phyloP scores from a whole-genome alignment of 108 stramenopile genomes.

The Cyclostephanos invisitatus region DNA sequence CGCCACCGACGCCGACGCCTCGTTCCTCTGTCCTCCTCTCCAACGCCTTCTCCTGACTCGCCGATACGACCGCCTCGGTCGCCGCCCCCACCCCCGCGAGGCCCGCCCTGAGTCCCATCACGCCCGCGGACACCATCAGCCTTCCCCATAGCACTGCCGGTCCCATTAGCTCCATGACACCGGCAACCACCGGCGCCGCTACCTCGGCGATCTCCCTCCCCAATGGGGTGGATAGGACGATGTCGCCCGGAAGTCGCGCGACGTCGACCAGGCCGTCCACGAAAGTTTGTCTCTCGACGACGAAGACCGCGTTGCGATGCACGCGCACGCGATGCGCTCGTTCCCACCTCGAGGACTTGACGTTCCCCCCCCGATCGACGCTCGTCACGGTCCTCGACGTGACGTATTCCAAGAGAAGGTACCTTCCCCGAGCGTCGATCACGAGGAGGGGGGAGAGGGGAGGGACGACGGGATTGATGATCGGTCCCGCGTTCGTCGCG shows the following conservation, averaged over 20 bases:
- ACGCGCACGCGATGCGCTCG: slow-evolving; percentile 56
- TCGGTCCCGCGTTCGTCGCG: not conserved
- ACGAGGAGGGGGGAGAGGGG: slow-evolving; percentile 69
- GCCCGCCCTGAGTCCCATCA: slow-evolving; percentile 63
- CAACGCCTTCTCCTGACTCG: slow-evolving; percentile 37
- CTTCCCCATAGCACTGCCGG: slow-evolving; percentile 70
- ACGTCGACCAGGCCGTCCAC: slow-evolving; percentile 68
- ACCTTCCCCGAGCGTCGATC: slow-evolving; percentile 50
- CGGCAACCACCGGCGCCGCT: slow-evolving; percentile 63
- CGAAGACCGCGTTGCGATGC: slow-evolving; percentile 84
- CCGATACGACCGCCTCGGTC: slow-evolving; percentile 53
- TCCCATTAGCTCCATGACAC: slow-evolving; percentile 59
- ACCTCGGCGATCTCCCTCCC: slow-evolving; percentile 56
- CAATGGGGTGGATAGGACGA: slow-evolving; percentile 66
- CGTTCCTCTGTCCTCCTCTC: slow-evolving; percentile 21
- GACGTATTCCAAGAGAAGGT: slow-evolving; percentile 60
- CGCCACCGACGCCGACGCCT: slow-evolving; percentile 9
- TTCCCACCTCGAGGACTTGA: slow-evolving; percentile 41
- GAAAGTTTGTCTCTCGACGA: slow-evolving; percentile 80
- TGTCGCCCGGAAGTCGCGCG: slow-evolving; percentile 71
- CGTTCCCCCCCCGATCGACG: slow-evolving; percentile 37
- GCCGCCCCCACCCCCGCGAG: slow-evolving; percentile 70
- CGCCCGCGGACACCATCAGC: slow-evolving; percentile 65
- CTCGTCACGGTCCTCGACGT: slow-evolving; percentile 48
- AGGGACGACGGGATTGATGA: slow-evolving; percentile 57